These are phyloP conservation scores for Paramyrothecium roridum DNA, from an alignment of 2,329 filamentous ascomycete species.

Conservation along the genomic window DNA sequence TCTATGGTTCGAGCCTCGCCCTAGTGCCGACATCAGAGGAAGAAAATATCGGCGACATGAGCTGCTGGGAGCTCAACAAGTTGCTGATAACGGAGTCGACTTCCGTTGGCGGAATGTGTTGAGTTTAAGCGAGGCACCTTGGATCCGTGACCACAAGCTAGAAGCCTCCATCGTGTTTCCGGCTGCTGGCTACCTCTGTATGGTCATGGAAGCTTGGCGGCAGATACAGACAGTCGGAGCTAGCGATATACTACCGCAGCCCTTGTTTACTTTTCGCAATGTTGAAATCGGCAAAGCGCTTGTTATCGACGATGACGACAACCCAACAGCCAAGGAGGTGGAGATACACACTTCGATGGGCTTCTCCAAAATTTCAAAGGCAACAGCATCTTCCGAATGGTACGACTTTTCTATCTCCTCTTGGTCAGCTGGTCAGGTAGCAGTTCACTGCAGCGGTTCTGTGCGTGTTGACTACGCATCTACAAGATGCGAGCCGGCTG, in stretches of 20 bases:
- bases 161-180: constrained; percentile 38
- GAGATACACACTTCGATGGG: constrained; percentile 4
- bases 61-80: constrained; percentile 13
- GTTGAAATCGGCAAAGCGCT: constrained; percentile 4
- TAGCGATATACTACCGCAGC: neutral
- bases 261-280: constrained; percentile 1
- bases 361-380: constrained; percentile 1
- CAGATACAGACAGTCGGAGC: neutral
- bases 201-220: neutral
- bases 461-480: neutral
- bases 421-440: neutral
- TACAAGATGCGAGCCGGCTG: too few species aligned
- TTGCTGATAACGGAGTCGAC: constrained; percentile 12
- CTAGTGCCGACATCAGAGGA: neutral
- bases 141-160: constrained; percentile 40
- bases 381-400: constrained; percentile 1
- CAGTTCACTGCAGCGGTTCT: constrained; percentile 1
- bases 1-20: neutral
- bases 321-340: neutral
- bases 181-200: constrained; percentile 27
- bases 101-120: constrained; percentile 17
- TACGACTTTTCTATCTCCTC: constrained; percentile 3
- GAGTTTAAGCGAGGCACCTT: constrained; percentile 25
- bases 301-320: constrained; percentile 1
- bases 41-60: constrained; percentile 9